Evolutionary conservation across 2,329 filamentous ascomycete species (phyloP).

Genomic region (Ophiosphaerella herpotricha): DNA sequence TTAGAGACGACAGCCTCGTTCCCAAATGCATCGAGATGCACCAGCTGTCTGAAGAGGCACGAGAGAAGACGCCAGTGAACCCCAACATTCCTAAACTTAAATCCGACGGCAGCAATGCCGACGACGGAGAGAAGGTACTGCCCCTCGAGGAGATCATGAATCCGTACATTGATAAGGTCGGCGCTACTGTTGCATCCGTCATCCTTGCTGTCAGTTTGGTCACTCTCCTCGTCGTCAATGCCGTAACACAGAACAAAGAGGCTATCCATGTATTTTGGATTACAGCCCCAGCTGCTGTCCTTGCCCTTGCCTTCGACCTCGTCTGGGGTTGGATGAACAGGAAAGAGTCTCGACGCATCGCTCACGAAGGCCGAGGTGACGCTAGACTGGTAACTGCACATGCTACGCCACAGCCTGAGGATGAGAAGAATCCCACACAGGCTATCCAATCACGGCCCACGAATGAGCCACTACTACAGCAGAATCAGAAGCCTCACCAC

Average conservation of each 20-base stretch:
- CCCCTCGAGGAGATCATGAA: slow-evolving; percentile 77
- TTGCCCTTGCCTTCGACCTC: slow-evolving; percentile 73
- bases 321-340: slow-evolving; percentile 66
- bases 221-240: slow-evolving; percentile 69
- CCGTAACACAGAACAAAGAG: slow-evolving; percentile 54
- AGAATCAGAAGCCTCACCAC: slow-evolving; percentile 45
- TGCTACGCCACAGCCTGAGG: slow-evolving; percentile 34
- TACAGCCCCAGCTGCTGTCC: slow-evolving; percentile 68
- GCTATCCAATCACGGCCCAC: no score
- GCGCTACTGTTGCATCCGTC: slow-evolving; percentile 66
- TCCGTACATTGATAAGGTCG: slow-evolving; percentile 70
- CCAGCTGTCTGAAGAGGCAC: slow-evolving; percentile 64
- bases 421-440: neutral
- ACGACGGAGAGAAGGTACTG: slow-evolving; percentile 56
- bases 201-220: slow-evolving; percentile 71
- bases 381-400: slow-evolving; percentile 48
- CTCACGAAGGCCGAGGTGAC: slow-evolving; percentile 59
- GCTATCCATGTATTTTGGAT: slow-evolving; percentile 67
- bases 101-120: slow-evolving; percentile 50
- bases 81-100: slow-evolving; percentile 71
- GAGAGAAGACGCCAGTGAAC: slow-evolving; percentile 64
- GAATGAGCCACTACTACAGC: neutral
- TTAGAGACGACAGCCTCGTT: slow-evolving; percentile 66
- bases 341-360: slow-evolving; percentile 66
- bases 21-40: slow-evolving; percentile 70